phyloP scores from a whole-genome alignment of 805 yeast genomes.

The Candida wancherniae region DNA sequence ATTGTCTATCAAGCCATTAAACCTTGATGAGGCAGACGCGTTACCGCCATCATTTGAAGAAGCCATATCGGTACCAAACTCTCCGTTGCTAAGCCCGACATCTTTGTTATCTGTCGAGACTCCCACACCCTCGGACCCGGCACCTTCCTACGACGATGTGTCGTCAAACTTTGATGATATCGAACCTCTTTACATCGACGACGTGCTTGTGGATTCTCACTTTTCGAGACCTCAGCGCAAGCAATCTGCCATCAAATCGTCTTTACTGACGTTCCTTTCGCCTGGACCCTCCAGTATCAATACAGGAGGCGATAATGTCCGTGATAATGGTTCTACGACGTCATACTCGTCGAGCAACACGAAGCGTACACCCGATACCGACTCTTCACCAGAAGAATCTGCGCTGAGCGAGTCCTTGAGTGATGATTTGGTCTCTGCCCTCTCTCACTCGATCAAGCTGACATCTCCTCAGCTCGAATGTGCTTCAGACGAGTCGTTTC shows the following conservation, averaged over 20 bases:
- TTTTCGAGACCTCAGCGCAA: conserved; percentile 6
- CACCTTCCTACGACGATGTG: conserved; percentile 26
- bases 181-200: conserved; percentile 22
- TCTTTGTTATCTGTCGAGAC: conserved; percentile 36
- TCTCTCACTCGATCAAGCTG: too few species aligned
- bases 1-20: conserved; percentile 26
- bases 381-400: too few species aligned
- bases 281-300: too few species aligned
- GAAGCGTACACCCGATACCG: too few species aligned
- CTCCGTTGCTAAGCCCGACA: conserved; percentile 32
- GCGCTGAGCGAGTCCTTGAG: too few species aligned
- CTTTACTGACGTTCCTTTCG: conserved; percentile 32
- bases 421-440: too few species aligned
- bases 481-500: too few species aligned
- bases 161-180: background rate
- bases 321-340: too few species aligned
- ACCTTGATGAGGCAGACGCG: conserved; percentile 19
- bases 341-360: too few species aligned
- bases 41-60: conserved; percentile 67
- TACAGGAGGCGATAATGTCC: too few species aligned
- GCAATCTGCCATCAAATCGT: conserved; percentile 23
- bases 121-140: conserved; percentile 25
- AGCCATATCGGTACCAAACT: conserved; percentile 46
- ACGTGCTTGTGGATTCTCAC: conserved; percentile 18
- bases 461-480: too few species aligned